Evolutionary conservation across 192 early-diverging fungal species (phyloP), one percentile per base, ranked within the genome.

Genomic region (Polychytrium aggregatum): DNA sequence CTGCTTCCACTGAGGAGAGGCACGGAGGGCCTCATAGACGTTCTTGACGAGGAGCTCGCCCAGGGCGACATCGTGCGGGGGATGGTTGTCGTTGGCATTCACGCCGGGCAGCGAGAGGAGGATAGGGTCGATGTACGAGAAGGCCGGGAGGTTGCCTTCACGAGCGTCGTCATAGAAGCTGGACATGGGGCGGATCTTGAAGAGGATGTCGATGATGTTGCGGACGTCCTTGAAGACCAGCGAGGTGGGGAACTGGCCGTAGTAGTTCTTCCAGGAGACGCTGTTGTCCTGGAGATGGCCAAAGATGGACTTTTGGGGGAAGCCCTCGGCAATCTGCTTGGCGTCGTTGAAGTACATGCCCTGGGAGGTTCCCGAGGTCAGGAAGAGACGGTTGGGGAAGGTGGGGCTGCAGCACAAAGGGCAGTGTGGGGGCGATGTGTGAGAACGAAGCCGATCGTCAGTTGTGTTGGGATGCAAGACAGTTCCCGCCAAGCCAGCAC

Each of bases 11-110:
- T 72, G 66, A 6, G 67, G 64, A 8, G 60, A 63, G 31, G 26
- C 46, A 29, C 67, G 60, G 16, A 76, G 45, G 29, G 66, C 51
- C 52, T 76, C 73, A 43, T 76, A 76, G 14, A 76, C 36, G 2
- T 55, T 18, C 42, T 66, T 66, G 48, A 65, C 24, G 8, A 65
- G 49, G 16, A 31, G 5, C 41, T 65, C 63, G 10, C 55, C 63
- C 13, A 53, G 52, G 22, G 46, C 39, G 25, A 51, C 30, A 24
- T 58, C 46, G 49, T 58, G 56, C 21, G 56, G 56, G 3, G 55
- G 55, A 34, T 65, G 55, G 43, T 37, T 64, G 44, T 49, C 48
- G 38, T 58, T 44, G 7, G 34, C 45, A n/a, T 10, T 29, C n/a
- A 44, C 2, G 10, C 48, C 56, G 25, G 56, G 46, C 18, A 50